phyloP scores from a whole-genome alignment of 177 flowering plant species.

The Vitis hybrid region DNA sequence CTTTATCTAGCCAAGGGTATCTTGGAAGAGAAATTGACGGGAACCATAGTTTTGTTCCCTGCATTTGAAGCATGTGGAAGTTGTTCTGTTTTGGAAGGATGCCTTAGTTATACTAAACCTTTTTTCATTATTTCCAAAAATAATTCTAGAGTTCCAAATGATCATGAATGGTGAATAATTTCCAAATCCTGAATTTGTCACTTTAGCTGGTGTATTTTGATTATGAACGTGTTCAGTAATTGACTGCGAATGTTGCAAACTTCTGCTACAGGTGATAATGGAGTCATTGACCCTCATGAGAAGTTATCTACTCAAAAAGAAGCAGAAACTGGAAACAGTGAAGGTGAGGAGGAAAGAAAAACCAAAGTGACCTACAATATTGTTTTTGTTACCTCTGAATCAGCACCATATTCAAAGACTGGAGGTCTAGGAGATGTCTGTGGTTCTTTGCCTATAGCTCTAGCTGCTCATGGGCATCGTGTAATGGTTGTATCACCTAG shows the following conservation, averaged over 20 bases:
- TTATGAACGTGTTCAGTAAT: neutral
- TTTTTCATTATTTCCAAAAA: no score
- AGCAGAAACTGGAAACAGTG: constrained; percentile 24
- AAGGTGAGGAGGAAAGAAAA: constrained; percentile 24
- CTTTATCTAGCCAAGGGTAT: no score
- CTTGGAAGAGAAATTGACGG: no score
- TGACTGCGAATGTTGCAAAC: neutral
- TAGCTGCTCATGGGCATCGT: constrained; percentile 84
- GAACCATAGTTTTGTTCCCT: no score
- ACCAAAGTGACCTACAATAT: constrained; percentile 45
- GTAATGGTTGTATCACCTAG: constrained; percentile 96
- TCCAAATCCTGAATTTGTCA: constrained; percentile 1
- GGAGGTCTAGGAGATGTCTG: constrained; percentile 98
- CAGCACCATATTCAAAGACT: constrained; percentile 93
- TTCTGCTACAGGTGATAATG: constrained; percentile 23
- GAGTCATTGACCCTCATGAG: constrained; percentile 21
- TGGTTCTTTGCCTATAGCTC: constrained; percentile 89
- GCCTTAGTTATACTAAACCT: no score
- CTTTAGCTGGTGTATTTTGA: constrained; percentile 1
- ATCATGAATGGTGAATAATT: neutral
- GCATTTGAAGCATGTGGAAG: no score
- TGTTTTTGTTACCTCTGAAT: constrained; percentile 85
- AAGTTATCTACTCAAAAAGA: constrained; percentile 10
- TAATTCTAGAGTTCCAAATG: neutral
- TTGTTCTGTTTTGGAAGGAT: no score